phyloP scores from a whole-genome alignment of 2,329 filamentous ascomycete species.

The Raffaelea deltoideospora region DNA sequence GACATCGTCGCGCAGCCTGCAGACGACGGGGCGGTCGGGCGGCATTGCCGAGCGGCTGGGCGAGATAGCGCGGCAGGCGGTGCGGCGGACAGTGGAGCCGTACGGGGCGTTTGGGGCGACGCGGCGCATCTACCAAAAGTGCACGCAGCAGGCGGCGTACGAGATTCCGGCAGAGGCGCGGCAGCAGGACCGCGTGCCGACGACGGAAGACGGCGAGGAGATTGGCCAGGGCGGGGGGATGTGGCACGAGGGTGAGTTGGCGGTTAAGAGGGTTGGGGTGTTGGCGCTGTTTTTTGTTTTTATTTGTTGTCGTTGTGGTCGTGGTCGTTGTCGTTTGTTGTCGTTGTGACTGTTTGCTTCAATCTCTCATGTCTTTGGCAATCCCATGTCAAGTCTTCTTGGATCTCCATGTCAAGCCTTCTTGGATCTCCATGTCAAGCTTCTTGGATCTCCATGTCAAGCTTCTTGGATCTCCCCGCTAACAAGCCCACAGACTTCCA shows the following conservation, averaged over 20 bases:
- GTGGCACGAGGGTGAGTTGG: conserved; percentile 63
- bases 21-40: conserved; percentile 1
- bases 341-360: too few species aligned
- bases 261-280: neutral
- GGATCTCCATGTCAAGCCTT: too few species aligned
- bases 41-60: conserved; percentile 7
- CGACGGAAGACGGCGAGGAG: conserved; percentile 67
- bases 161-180: conserved; percentile 52
- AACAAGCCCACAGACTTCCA: conserved; percentile 43
- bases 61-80: conserved; percentile 8
- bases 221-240: conserved; percentile 58
- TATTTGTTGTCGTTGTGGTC: neutral
- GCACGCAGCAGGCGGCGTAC: conserved; percentile 60
- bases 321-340: neutral
- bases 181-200: conserved; percentile 51
- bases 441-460: neutral
- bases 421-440: neutral
- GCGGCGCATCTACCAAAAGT: conserved; percentile 63
- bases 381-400: too few species aligned
- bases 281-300: neutral
- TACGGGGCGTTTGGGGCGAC: conserved; percentile 73
- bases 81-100: conserved; percentile 10
- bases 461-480: neutral
- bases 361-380: too few species aligned
- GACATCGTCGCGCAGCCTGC: conserved; percentile 1